phyloP scores from a whole-genome alignment of 75 land plant species.

The Cryptomeria japonica region DNA sequence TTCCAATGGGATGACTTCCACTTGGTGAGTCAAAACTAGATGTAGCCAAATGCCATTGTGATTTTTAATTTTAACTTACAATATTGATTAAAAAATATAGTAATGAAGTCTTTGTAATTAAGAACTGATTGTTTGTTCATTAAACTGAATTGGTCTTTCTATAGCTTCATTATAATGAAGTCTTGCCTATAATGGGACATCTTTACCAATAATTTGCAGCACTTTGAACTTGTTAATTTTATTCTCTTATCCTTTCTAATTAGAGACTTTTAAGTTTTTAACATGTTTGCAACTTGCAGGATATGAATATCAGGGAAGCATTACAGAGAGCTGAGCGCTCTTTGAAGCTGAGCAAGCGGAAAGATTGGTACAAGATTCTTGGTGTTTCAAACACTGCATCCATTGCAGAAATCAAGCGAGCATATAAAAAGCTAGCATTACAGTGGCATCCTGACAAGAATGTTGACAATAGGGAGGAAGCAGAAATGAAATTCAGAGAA shows the following conservation, averaged over 20 bases:
- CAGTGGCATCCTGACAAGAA: conserved; percentile 99
- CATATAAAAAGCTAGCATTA: conserved; percentile 97
- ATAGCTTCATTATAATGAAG: neutral
- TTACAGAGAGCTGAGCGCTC: conserved; percentile 85
- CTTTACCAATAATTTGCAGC: neutral
- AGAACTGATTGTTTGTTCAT: too few species aligned
- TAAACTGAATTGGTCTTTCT: neutral
- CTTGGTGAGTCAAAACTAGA: too few species aligned
- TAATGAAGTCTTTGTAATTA: too few species aligned
- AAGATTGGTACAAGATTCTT: conserved; percentile 97
- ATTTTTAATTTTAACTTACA: too few species aligned
- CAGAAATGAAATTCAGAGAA: conserved; percentile 87
- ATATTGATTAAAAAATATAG: too few species aligned
- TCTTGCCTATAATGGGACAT: neutral
- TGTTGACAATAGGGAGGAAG: conserved; percentile 94
- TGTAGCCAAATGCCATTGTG: too few species aligned
- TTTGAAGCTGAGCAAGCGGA: conserved; percentile 90
- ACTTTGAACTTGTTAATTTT: neutral
- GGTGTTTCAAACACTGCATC: conserved; percentile 88
- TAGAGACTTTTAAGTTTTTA: neutral
- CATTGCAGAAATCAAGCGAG: conserved; percentile 82
- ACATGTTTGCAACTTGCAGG: conserved; percentile 40
- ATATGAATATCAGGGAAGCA: conserved; percentile 73
- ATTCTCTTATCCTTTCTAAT: neutral
- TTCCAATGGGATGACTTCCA: too few species aligned